Conservation (phyloP, 768 basidiomycete genomes). For the Boletus pseudo-olivaceus region DNA sequence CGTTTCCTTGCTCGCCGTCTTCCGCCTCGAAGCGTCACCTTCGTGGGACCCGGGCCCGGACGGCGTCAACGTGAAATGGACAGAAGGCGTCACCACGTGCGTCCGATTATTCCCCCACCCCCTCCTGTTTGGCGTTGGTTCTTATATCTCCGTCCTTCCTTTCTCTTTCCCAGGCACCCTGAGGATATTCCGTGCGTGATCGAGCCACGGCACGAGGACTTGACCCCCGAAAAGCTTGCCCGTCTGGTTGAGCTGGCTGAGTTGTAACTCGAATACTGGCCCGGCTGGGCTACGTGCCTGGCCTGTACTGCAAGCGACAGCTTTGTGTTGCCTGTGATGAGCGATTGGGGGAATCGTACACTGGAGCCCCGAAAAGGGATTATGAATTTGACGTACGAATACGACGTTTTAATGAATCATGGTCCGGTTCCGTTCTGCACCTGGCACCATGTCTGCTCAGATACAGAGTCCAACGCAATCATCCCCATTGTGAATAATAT, state of each 20-base stretch:
- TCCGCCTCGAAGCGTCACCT: slow-evolving; percentile 11
- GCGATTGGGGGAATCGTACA: neutral
- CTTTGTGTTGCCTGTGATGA: neutral
- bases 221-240: slow-evolving; percentile 13
- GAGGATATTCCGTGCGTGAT: slow-evolving; percentile 10
- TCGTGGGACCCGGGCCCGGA: slow-evolving; percentile 20
- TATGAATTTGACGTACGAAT: neutral
- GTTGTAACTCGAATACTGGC: neutral
- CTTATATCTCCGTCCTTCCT: neutral
- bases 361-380: neutral
- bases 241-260: slow-evolving; percentile 5
- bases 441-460: too few relatives aligned
- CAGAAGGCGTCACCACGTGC: slow-evolving; percentile 20
- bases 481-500: slow-evolving; percentile 18
- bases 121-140: neutral
- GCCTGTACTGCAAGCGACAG: neutral
- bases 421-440: too few relatives aligned
- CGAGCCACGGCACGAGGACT: slow-evolving; percentile 1
- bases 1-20: slow-evolving; percentile 18
- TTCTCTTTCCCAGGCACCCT: slow-evolving; percentile 6
- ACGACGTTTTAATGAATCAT: neutral
- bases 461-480: slow-evolving; percentile 1
- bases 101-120: neutral
- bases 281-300: neutral
- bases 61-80: slow-evolving; percentile 19